A percentile compares a stretch with the other conserved stretches of the same genome.
Evolutionary conservation across 148 eudicot species (phyloP).

Genomic region (Rhododendron molle): DNA sequence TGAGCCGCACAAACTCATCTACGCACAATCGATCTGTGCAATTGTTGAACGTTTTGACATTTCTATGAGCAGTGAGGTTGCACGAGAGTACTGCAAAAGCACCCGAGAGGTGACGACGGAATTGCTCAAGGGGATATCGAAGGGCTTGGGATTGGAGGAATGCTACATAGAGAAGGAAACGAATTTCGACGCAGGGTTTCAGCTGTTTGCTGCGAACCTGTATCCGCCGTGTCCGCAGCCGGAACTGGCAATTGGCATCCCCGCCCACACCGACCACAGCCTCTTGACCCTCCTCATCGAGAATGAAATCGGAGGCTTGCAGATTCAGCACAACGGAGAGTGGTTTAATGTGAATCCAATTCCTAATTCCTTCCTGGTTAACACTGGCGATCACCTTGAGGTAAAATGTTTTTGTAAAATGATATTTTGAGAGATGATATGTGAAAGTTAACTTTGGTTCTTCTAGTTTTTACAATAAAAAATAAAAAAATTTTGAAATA

Average conservation of each 20-base stretch:
- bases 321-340: conserved; percentile 24
- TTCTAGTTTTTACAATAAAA: too few relatives aligned
- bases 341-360: conserved; percentile 34
- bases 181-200: not conserved
- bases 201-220: not conserved
- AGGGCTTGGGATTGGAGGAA: conserved; percentile 3
- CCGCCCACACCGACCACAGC: conserved; percentile 4
- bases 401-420: not conserved
- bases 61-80: conserved; percentile 15
- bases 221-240: conserved; percentile 13
- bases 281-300: conserved; percentile 18
- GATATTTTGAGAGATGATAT: too few relatives aligned
- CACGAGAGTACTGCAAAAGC: conserved; percentile 19
- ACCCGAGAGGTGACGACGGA: conserved; percentile 18
- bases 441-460: too few relatives aligned
- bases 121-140: conserved; percentile 33
- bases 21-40: not conserved
- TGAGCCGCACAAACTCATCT: too few relatives aligned
- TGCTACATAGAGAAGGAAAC: conserved; percentile 1
- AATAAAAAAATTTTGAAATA: too few relatives aligned
- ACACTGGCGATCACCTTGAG: conserved; percentile 20
- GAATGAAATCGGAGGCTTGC: conserved; percentile 34
- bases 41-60: not conserved
- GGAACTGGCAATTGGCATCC: not conserved
- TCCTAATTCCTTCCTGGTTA: conserved; percentile 40